Conservation (phyloP, 2,329 filamentous ascomycete genomes). For the Diplodia intermedia region DNA sequence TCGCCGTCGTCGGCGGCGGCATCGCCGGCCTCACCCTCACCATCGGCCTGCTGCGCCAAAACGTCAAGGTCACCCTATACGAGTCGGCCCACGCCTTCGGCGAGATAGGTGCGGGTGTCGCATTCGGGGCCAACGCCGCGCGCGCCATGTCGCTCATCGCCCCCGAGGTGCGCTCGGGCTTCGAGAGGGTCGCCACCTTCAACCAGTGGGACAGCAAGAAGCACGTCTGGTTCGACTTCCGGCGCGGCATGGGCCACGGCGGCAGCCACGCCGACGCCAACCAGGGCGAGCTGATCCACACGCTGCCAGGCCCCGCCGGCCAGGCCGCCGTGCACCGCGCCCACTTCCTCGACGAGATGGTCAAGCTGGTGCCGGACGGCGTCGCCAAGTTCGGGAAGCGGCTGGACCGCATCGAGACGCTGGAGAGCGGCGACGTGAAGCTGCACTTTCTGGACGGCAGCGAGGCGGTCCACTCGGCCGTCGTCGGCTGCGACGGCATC, state of each 20-base stretch:
- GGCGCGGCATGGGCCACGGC: conserved; percentile 44
- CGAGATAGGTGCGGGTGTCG: conserved; percentile 66
- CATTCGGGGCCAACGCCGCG: conserved; percentile 63
- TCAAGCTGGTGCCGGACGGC: conserved; percentile 54
- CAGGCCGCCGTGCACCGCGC: conserved; percentile 54
- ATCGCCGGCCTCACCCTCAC: conserved; percentile 64
- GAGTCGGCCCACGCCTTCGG: conserved; percentile 62
- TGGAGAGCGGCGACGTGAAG: conserved; percentile 40
- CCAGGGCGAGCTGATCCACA: conserved; percentile 40
- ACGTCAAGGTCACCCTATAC: conserved; percentile 60
- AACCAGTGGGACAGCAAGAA: conserved; percentile 49
- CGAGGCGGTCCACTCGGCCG: conserved; percentile 53
- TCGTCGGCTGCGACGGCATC: conserved; percentile 70
- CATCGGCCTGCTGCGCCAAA: conserved; percentile 58
- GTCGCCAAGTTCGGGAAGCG: conserved; percentile 53
- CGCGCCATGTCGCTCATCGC: conserved; percentile 63
- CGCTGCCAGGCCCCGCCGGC: conserved; percentile 36
- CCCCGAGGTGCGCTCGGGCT: conserved; percentile 53
- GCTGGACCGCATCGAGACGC: conserved; percentile 39
- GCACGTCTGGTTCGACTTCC: conserved; percentile 53
- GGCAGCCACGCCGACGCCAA: conserved; percentile 35
- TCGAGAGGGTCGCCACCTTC: conserved; percentile 51
- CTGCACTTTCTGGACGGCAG: conserved; percentile 56
- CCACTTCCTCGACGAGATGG: conserved; percentile 58
- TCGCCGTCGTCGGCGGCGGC: conserved; percentile 67